Evolutionary conservation across 1,284 basidiomycete species (phyloP).

Genomic region (Fistulina hepatica): DNA sequence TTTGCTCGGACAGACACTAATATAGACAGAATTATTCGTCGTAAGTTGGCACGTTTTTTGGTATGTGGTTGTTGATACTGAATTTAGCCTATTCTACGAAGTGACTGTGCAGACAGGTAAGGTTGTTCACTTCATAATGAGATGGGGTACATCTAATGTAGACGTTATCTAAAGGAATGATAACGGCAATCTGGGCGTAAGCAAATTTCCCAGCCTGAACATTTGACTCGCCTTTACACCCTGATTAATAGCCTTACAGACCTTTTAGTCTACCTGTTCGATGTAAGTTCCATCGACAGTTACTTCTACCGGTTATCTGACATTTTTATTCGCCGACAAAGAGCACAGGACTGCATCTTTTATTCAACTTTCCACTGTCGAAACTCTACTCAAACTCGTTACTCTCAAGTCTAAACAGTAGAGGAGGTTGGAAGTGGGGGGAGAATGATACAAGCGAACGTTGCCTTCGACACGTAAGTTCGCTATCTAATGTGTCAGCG

Average conservation of each 20-base stretch:
- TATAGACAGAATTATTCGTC: slow-evolving; percentile 30
- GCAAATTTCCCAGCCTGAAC: slow-evolving; percentile 21
- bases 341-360: slow-evolving; percentile 25
- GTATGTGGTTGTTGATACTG: background rate
- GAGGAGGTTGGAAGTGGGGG: slow-evolving; percentile 24
- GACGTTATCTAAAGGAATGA: slow-evolving; percentile 12
- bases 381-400: slow-evolving; percentile 35
- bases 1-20: slow-evolving; percentile 21
- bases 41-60: slow-evolving; percentile 20
- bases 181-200: slow-evolving; percentile 24
- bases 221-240: slow-evolving; percentile 23
- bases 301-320: too few relatives aligned
- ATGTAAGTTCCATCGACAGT: too few relatives aligned
- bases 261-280: background rate
- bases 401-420: slow-evolving; percentile 31
- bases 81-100: slow-evolving; percentile 14
- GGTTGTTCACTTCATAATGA: background rate
- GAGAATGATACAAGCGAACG: background rate
- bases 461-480: too few relatives aligned
- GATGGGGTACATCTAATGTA: background rate
- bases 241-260: background rate
- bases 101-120: slow-evolving; percentile 30
- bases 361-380: slow-evolving; percentile 31
- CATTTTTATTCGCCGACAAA: background rate
- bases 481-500: too few relatives aligned